Evolutionary conservation across 495 filamentous ascomycete genomes (phyloP).

Genomic region (Trichoderma asperelloides): DNA sequence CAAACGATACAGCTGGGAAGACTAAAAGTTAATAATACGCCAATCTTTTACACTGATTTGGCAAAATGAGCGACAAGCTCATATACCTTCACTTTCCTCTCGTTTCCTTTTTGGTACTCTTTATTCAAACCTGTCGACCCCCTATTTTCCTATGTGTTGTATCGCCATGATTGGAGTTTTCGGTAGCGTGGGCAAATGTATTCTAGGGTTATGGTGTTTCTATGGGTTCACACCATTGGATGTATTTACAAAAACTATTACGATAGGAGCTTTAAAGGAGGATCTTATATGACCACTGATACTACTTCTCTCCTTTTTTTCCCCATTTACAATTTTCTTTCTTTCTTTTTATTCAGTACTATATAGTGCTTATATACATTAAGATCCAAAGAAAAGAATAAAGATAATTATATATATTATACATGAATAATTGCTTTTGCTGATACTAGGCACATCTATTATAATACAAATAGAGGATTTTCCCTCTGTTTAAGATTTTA

Average conservation of each 20-base stretch:
- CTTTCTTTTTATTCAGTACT: not conserved
- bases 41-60: not conserved
- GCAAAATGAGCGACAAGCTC: not conserved
- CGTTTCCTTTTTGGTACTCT: not conserved
- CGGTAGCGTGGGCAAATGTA: not conserved
- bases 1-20: slow-evolving; percentile 45
- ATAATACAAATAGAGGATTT: too few species aligned
- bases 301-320: not conserved
- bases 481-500: too few species aligned
- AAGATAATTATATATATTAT: too few species aligned
- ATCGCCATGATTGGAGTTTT: not conserved
- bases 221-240: not conserved
- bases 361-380: too few species aligned
- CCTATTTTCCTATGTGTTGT: not conserved
- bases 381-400: too few species aligned
- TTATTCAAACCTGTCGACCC: not conserved
- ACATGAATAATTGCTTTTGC: too few species aligned
- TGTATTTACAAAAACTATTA: not conserved
- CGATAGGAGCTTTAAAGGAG: not conserved
- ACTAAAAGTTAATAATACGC: slow-evolving; percentile 13
- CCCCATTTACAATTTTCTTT: not conserved
- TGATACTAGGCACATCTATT: too few species aligned
- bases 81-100: not conserved
- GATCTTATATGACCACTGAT: not conserved
- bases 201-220: not conserved